These are phyloP conservation scores for Coelastrella sp. DNA, from an alignment of 139 green algal genomes.

Conservation along the genomic window DNA sequence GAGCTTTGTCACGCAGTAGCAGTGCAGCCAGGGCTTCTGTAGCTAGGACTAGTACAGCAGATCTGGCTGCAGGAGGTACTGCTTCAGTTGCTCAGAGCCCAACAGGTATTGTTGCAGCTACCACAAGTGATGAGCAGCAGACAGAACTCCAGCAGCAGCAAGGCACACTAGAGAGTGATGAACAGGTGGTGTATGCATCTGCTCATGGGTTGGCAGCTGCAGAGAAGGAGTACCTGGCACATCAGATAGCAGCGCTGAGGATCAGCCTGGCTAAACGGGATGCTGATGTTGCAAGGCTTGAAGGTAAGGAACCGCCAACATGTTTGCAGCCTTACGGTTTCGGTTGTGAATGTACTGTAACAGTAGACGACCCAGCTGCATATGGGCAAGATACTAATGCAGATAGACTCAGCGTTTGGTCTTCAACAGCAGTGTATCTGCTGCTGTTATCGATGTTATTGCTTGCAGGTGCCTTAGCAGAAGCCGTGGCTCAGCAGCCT, in stretches of 20 bases:
- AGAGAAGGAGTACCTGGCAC: slow-evolving; percentile 47
- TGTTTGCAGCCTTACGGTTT: neutral
- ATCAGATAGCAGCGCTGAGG: slow-evolving; percentile 52
- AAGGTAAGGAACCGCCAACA: slow-evolving; percentile 19
- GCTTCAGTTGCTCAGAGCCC: too few species aligned
- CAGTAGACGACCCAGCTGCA: too few species aligned
- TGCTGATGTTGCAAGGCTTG: slow-evolving; percentile 49
- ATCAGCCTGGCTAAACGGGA: slow-evolving; percentile 47
- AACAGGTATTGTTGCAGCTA: neutral
- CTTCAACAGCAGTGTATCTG: neutral
- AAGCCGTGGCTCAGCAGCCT: slow-evolving; percentile 7
- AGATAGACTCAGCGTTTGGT: too few species aligned
- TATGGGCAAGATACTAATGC: too few species aligned
- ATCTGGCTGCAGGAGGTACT: neutral
- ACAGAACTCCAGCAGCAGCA: neutral
- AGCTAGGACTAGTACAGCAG: neutral
- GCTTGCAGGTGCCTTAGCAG: slow-evolving; percentile 22
- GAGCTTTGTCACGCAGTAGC: too few species aligned
- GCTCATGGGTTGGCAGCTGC: slow-evolving; percentile 9
- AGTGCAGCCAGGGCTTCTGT: too few species aligned
- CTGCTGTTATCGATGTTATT: neutral
- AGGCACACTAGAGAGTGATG: neutral
- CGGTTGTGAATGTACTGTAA: too few species aligned
- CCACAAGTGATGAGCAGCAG: too few species aligned
- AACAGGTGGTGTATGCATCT: neutral